These are phyloP conservation scores for Globisporangium nunn DNA, from an alignment of 352 stramenopile genomes.

Conservation along the genomic window DNA sequence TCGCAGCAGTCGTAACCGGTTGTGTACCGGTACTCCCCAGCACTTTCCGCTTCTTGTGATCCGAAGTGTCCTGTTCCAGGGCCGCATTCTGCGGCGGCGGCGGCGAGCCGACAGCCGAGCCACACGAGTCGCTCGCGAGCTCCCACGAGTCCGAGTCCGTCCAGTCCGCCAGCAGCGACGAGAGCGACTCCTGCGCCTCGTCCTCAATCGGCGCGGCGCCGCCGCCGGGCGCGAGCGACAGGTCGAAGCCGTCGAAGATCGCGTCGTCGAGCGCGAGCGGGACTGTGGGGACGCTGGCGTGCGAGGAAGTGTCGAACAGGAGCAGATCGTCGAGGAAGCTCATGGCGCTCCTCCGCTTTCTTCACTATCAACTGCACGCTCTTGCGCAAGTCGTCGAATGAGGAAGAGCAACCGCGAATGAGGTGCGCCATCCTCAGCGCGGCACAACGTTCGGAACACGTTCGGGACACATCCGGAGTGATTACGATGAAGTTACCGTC, in stretches of 20 bases:
- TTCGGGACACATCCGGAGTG: not conserved
- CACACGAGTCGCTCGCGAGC: not conserved
- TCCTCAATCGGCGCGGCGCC: not conserved
- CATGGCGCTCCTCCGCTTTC: not conserved
- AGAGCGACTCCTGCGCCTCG: slow-evolving; percentile 3
- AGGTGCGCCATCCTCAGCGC: not conserved
- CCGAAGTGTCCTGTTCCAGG: not conserved
- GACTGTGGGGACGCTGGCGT: not conserved
- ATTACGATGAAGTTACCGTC: not conserved
- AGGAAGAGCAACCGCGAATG: not conserved
- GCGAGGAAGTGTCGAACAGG: not conserved
- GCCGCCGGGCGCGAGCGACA: not conserved
- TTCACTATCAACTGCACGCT: not conserved
- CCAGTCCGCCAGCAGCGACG: slow-evolving; percentile 4
- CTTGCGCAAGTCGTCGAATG: not conserved
- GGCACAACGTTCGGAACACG: not conserved
- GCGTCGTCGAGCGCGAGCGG: slow-evolving; percentile 2
- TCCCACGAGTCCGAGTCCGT: slow-evolving; percentile 2
- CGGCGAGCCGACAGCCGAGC: not conserved
- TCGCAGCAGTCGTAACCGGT: not conserved
- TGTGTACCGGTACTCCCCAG: not conserved
- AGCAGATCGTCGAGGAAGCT: not conserved
- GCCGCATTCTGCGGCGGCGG: not conserved
- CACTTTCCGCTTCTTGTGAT: not conserved
- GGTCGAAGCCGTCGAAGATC: slow-evolving; percentile 6